phyloP scores from a whole-genome alignment of 2,329 filamentous ascomycete genomes.

The Chaetoscypha palmicola region DNA sequence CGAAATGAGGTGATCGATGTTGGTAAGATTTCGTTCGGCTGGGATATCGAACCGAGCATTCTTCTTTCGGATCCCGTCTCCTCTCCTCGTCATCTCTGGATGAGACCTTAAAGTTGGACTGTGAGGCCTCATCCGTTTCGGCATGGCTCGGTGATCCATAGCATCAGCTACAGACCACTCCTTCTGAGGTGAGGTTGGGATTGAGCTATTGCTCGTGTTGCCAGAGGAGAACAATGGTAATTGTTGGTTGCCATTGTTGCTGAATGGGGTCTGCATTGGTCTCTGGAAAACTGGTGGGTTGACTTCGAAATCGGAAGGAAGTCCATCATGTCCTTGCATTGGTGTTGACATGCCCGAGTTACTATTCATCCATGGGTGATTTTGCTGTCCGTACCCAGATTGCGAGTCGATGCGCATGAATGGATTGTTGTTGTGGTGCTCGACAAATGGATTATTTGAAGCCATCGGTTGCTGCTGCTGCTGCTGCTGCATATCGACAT shows the following conservation, averaged over 20 bases:
- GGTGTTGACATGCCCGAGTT: constrained; percentile 68
- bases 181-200: constrained; percentile 52
- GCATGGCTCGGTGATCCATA: constrained; percentile 41
- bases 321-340: constrained; percentile 61
- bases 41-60: constrained; percentile 97
- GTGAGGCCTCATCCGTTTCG: constrained; percentile 57
- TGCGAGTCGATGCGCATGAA: constrained; percentile 60
- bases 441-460: constrained; percentile 57
- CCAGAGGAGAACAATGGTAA: constrained; percentile 49
- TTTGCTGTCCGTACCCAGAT: constrained; percentile 28
- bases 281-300: constrained; percentile 43
- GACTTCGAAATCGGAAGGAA: constrained; percentile 49
- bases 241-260: constrained; percentile 42
- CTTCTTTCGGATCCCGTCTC: constrained; percentile 82
- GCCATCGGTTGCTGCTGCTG: constrained; percentile 33
- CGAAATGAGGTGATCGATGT: constrained; percentile 88
- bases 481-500: constrained; percentile 55
- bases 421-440: constrained; percentile 50
- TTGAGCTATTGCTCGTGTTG: constrained; percentile 39
- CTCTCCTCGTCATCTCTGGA: constrained; percentile 54
- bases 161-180: constrained; percentile 46
- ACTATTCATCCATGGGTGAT: constrained; percentile 33
- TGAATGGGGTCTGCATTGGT: constrained; percentile 49
- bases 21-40: constrained; percentile 82
- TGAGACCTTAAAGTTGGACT: constrained; percentile 64